These are phyloP conservation scores for Arbutus unedo DNA, from an alignment of 148 eudicot genomes.

Conservation along the genomic window DNA sequence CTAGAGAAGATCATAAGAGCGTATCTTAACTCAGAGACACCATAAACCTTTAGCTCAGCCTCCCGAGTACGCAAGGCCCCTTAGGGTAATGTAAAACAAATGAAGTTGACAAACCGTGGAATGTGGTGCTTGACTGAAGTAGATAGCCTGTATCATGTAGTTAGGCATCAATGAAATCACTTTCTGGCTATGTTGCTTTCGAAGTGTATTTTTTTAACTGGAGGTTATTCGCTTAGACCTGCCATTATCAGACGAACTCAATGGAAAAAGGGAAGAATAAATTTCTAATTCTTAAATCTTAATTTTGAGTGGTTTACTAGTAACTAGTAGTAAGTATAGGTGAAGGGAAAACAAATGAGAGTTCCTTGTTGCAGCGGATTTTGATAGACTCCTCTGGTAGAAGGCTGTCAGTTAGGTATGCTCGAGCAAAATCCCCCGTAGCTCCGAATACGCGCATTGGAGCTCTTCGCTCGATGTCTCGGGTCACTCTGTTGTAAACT, in stretches of 20 bases:
- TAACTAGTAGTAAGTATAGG: neutral
- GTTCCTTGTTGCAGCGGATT: neutral
- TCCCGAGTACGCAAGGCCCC: neutral
- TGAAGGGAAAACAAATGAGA: neutral
- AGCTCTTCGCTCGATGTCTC: too few species aligned
- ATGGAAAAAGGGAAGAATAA: neutral
- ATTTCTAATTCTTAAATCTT: neutral
- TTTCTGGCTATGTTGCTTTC: neutral
- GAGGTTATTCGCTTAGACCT: neutral
- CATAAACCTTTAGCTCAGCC: conserved; percentile 8
- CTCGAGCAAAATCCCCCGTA: neutral
- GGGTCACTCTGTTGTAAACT: too few species aligned
- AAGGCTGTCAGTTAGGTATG: conserved; percentile 7
- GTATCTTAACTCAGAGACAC: neutral
- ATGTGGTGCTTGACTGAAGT: neutral
- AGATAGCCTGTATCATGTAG: neutral
- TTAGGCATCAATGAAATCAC: neutral
- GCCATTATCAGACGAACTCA: neutral
- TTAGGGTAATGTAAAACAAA: neutral
- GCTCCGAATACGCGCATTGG: too few species aligned
- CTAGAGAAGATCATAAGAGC: neutral
- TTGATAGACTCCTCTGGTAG: neutral
- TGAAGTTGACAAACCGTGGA: neutral
- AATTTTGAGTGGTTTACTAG: neutral
- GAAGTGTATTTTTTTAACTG: neutral